Base-by-base conservation (phyloP, 2,329 filamentous ascomycete species). In the Phaeosphaeriaceae sp. region DNA sequence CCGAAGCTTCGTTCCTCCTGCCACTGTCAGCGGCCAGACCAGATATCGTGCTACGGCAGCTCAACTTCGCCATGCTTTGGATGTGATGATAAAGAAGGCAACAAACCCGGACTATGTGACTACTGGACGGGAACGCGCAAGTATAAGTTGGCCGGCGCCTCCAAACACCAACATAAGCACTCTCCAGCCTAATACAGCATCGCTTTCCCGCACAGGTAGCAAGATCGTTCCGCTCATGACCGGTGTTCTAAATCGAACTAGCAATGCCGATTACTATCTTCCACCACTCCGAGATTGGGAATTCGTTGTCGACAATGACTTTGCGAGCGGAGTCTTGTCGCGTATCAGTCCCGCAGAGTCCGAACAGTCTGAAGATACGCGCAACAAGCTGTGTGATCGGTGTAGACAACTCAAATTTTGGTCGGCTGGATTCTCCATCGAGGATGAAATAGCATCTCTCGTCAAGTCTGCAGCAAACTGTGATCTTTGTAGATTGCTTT, bases 11-110 rank as follows among this genome's bases (percentile, higher is more conserved):
- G 51, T 44, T 9, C 52, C 56, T 9, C 52, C 56, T 19, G 52
- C 48, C n/a, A 11, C 53, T 1, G 59, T 42, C 19, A 40, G 56
- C 15, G 9, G 25, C 1, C 27, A 36, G 1, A 54, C 60, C 13
- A 31, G 21, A 5, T 63, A 65, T 55, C 60, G 62, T 15, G 58
- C 57, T 3, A 65, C 62, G 1, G 62, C 63, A 7, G 40, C 27
- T 20, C 41, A 62, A 25, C 56, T 64, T 51, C 58, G 61, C 5
- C 46, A 62, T 6, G 46, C 50, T 2, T 46, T 66, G 24, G 57
- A 66, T 15, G 21, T 21, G 0, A 64, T 66, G 36, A 19, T 51
- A n/a, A 20, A 11, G 4, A 58, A 61, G 9, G 20, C 3, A 19
- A 11, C 42, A 13, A 7, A 36, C 7, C 15, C 51, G 4, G 11